Conservation (phyloP, 1,284 basidiomycete species). For the Ustilago cynodontis region DNA sequence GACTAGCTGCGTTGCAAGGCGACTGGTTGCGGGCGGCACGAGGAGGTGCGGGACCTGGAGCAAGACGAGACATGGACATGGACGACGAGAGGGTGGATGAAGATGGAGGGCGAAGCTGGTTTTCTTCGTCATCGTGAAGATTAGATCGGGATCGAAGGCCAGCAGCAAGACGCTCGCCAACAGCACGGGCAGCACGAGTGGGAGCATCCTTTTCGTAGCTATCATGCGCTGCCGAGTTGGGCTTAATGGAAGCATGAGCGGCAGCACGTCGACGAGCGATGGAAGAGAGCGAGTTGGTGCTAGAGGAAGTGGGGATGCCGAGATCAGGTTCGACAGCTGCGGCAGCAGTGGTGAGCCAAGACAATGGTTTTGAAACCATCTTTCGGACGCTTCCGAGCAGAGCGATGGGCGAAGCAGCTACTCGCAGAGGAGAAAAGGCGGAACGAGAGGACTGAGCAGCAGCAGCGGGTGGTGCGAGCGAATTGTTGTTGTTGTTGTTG, state of each 20-base stretch:
- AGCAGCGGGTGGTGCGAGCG: constrained; percentile 29
- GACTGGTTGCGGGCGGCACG: constrained; percentile 17
- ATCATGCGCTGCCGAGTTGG: constrained; percentile 9
- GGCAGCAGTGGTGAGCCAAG: constrained; percentile 48
- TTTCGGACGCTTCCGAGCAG: constrained; percentile 54
- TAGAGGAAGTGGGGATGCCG: constrained; percentile 47
- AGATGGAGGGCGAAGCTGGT: constrained; percentile 29
- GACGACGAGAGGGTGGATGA: constrained; percentile 23
- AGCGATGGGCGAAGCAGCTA: constrained; percentile 46
- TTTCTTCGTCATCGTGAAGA: constrained; percentile 43
- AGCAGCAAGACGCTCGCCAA: constrained; percentile 50
- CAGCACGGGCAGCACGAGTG: constrained; percentile 48
- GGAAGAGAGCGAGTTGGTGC: constrained; percentile 50
- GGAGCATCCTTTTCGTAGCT: constrained; percentile 36
- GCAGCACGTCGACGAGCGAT: constrained; percentile 43
- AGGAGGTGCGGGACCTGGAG: constrained; percentile 25
- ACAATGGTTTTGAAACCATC: constrained; percentile 52
- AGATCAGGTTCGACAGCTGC: constrained; percentile 34
- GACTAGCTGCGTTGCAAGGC: constrained; percentile 11
- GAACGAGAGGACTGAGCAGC: constrained; percentile 22
- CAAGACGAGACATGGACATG: constrained; percentile 34
- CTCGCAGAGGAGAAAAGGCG: constrained; percentile 46
- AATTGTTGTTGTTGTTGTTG: constrained; percentile 20
- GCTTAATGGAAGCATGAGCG: constrained; percentile 26
- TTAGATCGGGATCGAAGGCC: constrained; percentile 43